Evolutionary conservation across 306 rosid genomes (phyloP).

Genomic region (Bauhinia variegata): DNA sequence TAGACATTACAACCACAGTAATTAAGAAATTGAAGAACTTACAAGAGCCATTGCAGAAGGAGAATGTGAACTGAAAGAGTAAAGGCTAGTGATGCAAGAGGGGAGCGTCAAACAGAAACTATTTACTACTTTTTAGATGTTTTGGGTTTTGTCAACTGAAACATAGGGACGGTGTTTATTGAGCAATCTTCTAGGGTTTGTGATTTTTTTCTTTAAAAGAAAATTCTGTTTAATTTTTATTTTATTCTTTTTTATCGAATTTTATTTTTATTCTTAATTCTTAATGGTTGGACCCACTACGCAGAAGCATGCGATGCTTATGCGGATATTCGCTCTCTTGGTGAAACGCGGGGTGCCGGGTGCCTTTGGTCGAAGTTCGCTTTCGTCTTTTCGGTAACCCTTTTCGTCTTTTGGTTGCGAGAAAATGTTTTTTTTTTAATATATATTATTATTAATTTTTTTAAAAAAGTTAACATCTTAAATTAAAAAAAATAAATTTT

Average conservation of each 20-base stretch:
- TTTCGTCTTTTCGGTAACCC: no score
- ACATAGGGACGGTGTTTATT: background rate
- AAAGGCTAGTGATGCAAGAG: background rate
- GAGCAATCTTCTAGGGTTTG: slow-evolving; percentile 1
- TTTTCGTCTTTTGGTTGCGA: no score
- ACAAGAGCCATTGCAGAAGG: slow-evolving; percentile 47
- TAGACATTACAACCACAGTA: no score
- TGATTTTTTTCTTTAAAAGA: no score
- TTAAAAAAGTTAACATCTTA: no score
- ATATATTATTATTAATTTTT: no score
- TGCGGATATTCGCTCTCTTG: background rate
- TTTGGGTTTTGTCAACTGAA: slow-evolving; percentile 37
- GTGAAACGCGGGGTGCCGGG: no score
- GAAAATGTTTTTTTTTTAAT: no score
- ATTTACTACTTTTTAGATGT: background rate
- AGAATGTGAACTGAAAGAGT: background rate
- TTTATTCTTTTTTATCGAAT: background rate
- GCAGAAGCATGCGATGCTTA: background rate
- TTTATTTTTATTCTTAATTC: background rate
- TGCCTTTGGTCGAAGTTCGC: no score
- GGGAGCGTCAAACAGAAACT: background rate
- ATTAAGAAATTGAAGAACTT: background rate
- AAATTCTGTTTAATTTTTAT: no score
- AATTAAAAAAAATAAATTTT: no score
- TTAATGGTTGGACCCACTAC: background rate